Evolutionary conservation across 768 basidiomycete species (phyloP), one percentile per base, ranked within the genome.

Genomic region (Mycena vitilis): DNA sequence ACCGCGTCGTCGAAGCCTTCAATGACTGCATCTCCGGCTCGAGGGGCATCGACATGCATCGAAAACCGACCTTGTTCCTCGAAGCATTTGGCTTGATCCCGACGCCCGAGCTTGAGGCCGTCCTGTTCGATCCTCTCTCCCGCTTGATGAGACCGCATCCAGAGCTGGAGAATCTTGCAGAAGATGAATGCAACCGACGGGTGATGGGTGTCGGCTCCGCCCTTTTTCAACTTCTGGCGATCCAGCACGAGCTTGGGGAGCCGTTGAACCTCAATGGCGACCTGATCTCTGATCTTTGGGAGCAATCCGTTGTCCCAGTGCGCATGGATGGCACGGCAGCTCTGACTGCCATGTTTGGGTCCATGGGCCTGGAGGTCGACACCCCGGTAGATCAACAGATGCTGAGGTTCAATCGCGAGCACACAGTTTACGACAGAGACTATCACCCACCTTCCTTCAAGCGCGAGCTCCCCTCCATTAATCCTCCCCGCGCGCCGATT

Each of bases 181-280:
- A 48, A 9, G 47, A 48, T 22, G 47, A 48, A 48, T 13, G 7
- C 47, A 48, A 48, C 47, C 47, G 22, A 13, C 47, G 47, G 9
- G 47, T 48, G 22, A 7, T 48, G 47, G 47, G n/a, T 23, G 22
- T 48, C 47, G 47, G n/a, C 47, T 48, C 47, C 47, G 47, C 47
- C 4, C 53, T 54, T 18, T n/a, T 54, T 20, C 53, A 54, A n/a
- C 36, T 54, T 20, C 36, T 54, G 18, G 34, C 53, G 9, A 18
- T 54, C 12, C 53, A 54, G 36, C 8, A 12, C 34, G 34, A 54
- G 36, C 53, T 54, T 36, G 34, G 53, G 2, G 53, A 54, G n/a
- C 53, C 53, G n/a, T 34, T 54, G 15, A 54, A 54, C 12, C 53
- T 54, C 34, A 54, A 54, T 12, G 53, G 53, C 37, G 53, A 54